Evolutionary conservation across 352 stramenopile genomes (phyloP).

Genomic region (Phytophthora foliorum): DNA sequence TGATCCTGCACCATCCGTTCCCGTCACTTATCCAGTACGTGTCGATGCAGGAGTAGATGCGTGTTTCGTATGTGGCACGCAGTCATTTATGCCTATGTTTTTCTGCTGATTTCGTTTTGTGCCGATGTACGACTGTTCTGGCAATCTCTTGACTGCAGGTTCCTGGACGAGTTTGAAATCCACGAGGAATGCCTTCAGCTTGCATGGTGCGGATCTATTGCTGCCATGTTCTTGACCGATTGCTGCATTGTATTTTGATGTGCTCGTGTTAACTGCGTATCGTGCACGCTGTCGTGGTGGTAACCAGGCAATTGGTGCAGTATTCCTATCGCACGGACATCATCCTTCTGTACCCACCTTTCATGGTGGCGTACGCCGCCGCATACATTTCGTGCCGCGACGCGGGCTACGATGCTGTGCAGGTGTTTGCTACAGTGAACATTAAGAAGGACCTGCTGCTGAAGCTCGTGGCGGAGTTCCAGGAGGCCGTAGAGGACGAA

Average conservation of each 20-base stretch:
- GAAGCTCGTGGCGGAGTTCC: constrained; percentile 85
- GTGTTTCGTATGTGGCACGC: background rate
- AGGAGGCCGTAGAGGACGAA: constrained; percentile 79
- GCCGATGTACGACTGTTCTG: background rate
- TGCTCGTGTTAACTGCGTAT: background rate
- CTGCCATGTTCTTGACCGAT: background rate
- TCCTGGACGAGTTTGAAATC: constrained; percentile 87
- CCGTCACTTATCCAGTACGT: constrained; percentile 80
- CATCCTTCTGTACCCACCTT: constrained; percentile 85
- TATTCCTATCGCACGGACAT: constrained; percentile 92
- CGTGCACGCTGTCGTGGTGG: background rate
- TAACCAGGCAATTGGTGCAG: constrained; percentile 83
- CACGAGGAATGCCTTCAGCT: constrained; percentile 89
- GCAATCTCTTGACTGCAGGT: constrained; percentile 39
- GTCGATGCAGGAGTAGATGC: background rate
- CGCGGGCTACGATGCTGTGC: constrained; percentile 76
- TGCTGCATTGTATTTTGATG: background rate
- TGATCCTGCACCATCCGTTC: constrained; percentile 91
- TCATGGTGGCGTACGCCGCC: constrained; percentile 90
- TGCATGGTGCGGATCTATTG: constrained; percentile 59
- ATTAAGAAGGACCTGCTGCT: constrained; percentile 85
- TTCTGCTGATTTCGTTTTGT: background rate
- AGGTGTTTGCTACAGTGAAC: constrained; percentile 85
- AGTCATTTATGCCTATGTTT: background rate
- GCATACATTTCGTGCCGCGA: constrained; percentile 84